Evolutionary conservation across 108 stramenopile species (phyloP), one percentile per base, ranked within the genome.

Genomic region (Fragilaria crotonensis): DNA sequence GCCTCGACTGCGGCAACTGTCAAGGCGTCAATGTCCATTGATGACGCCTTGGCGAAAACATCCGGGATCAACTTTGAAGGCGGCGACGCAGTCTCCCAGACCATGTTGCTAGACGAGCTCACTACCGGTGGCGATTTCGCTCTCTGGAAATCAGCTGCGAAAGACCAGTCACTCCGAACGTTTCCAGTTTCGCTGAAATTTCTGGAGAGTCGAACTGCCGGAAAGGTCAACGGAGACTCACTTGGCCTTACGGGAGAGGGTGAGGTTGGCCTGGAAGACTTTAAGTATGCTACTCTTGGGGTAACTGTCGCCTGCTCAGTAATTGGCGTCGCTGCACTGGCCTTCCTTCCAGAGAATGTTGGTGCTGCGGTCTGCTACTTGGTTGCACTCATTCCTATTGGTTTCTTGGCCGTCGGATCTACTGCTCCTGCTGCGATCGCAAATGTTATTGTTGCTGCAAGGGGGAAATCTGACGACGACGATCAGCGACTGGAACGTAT

Each of bases 251-350:
- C 45, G 2, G 47, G 61, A 20, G 79, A 73, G 26, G 73, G 71
- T 23, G 81, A 85, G 62, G 86, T 92, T 30, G 72, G 68, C 46
- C 69, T 92, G 57, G 90, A 92, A 60, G 90, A 92, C 59, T 88
- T 92, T 71, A 85, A 76, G 50, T 78, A 86, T 66, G 80, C 82
- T 11, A 88, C 90, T 3, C 45, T 88, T 1, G 77, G 60, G 31
- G 83, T 92, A 2, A 71, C 75, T 2, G 57, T 81, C 5, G 83
- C 74, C 7, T 64, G 63, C 44, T 66, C 80, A 5, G 62, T 86
- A 0, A 41, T 73, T 11, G 90, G 84, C 2, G 64, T 92, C 4
- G 59, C 62, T 1, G 50, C 78, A 0, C 57, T 87, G 33, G 87
- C 85, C 3, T 54, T 91, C 30, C 58, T 92, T 7, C 90, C 87